Evolutionary conservation across 2,329 filamentous ascomycete species (phyloP).

Genomic region (Neocatenulostroma microsporum): DNA sequence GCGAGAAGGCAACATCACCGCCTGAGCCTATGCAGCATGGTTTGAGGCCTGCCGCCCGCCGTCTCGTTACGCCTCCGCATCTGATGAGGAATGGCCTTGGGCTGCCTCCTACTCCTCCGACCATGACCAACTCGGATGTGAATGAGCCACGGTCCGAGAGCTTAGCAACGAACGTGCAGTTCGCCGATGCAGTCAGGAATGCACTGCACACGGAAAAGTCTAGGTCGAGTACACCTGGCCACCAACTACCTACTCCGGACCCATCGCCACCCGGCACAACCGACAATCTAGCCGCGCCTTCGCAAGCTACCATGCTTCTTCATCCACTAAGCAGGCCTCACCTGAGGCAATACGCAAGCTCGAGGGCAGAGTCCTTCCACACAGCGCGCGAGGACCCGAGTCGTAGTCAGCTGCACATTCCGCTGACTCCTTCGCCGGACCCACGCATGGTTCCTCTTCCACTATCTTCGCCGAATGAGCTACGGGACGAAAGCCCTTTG

Average conservation of each 20-base stretch:
- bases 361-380: conserved; percentile 41
- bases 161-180: conserved; percentile 33
- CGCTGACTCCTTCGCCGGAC: conserved; percentile 6
- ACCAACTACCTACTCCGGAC: conserved; percentile 32
- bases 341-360: conserved; percentile 26
- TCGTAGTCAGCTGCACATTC: conserved; percentile 14
- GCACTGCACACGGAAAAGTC: conserved; percentile 34
- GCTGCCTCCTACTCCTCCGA: conserved; percentile 41
- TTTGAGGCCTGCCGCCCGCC: background rate
- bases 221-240: conserved; percentile 34
- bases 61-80: conserved; percentile 9
- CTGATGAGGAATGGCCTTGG: conserved; percentile 24
- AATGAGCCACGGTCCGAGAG: conserved; percentile 30
- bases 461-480: too few species aligned
- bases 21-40: background rate
- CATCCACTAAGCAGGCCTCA: conserved; percentile 2
- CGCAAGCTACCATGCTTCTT: background rate
- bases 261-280: conserved; percentile 26
- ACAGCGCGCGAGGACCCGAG: conserved; percentile 38
- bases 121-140: conserved; percentile 24
- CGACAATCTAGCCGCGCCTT: conserved; percentile 13
- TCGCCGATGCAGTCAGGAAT: conserved; percentile 34
- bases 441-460: too few species aligned
- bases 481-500: too few species aligned
- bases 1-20: background rate